These are phyloP conservation scores for Aspergillus diversus DNA, from an alignment of 495 filamentous ascomycete genomes.

Conservation along the genomic window DNA sequence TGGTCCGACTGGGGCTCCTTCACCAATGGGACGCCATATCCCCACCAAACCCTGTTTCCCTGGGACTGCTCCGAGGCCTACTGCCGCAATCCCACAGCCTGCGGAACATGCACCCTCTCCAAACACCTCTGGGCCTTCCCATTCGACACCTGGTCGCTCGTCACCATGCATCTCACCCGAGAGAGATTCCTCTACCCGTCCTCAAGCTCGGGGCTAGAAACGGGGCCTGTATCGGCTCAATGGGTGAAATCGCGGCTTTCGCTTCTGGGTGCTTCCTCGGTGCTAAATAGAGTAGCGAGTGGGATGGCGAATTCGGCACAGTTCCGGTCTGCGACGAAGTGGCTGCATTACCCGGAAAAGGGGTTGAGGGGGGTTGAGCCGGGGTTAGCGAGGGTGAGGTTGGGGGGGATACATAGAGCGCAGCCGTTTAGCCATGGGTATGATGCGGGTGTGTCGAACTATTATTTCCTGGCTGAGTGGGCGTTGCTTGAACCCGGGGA, in stretches of 20 bases:
- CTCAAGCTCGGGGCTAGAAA: background rate
- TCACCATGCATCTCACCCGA: conserved; percentile 34
- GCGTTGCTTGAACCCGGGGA: conserved; percentile 14
- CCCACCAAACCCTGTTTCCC: conserved; percentile 40
- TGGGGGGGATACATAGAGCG: conserved; percentile 48
- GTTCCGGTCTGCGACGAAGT: conserved; percentile 21
- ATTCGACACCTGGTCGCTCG: conserved; percentile 44
- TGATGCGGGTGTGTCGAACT: conserved; percentile 32
- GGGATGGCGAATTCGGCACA: conserved; percentile 32
- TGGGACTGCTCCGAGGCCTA: conserved; percentile 51
- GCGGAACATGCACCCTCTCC: conserved; percentile 40
- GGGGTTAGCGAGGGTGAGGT: conserved; percentile 32
- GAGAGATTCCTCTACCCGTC: conserved; percentile 30
- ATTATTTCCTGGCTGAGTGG: conserved; percentile 41
- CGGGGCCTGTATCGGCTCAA: background rate
- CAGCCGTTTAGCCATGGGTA: conserved; percentile 45
- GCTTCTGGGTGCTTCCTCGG: conserved; percentile 32
- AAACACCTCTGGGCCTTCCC: conserved; percentile 48
- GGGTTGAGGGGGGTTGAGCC: conserved; percentile 20
- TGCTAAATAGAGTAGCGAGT: conserved; percentile 29
- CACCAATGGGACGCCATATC: conserved; percentile 30
- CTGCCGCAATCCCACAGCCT: conserved; percentile 30
- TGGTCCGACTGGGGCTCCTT: conserved; percentile 50
- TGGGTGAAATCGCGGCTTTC: conserved; percentile 39
- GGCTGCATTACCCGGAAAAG: conserved; percentile 22